These are phyloP conservation scores for Globisporangium spiculum DNA, from an alignment of 352 stramenopile genomes.

Conservation along the genomic window DNA sequence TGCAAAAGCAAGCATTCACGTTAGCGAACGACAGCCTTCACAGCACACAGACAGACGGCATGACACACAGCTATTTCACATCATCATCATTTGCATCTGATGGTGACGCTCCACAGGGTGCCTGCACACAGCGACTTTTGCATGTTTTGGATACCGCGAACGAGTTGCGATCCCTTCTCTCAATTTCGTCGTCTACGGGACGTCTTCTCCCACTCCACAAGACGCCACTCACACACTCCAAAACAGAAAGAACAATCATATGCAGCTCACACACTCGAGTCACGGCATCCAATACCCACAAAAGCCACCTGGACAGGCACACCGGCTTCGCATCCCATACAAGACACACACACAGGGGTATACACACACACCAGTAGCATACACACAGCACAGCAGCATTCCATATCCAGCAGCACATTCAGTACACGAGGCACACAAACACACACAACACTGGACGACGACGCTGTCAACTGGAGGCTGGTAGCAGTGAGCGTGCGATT, in stretches of 20 bases:
- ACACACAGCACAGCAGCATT: not conserved
- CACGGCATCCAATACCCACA: constrained; percentile 9
- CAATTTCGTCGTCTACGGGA: constrained; percentile 12
- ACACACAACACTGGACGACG: not conserved
- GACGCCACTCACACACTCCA: constrained; percentile 20
- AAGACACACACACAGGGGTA: constrained; percentile 9
- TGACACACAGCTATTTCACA: constrained; percentile 55
- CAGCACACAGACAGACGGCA: constrained; percentile 49
- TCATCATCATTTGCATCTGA: constrained; percentile 8
- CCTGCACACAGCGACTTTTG: constrained; percentile 90
- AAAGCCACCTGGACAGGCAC: constrained; percentile 10
- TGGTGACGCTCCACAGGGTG: constrained; percentile 44
- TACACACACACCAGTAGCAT: constrained; percentile 3
- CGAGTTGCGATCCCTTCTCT: constrained; percentile 12
- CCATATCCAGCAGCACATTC: constrained; percentile 1
- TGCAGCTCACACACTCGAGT: constrained; percentile 4
- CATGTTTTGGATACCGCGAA: constrained; percentile 68
- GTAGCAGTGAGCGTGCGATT: constrained; percentile 1
- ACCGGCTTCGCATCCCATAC: constrained; percentile 10
- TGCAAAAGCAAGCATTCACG: constrained; percentile 21
- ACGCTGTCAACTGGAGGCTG: not conserved
- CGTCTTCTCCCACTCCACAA: constrained; percentile 5
- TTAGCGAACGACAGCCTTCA: constrained; percentile 4
- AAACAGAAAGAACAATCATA: constrained; percentile 14
- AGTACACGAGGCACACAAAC: not conserved